Base-by-base conservation (phyloP, 169 alveolate species). In the Cryptosporidium muris region DNA sequence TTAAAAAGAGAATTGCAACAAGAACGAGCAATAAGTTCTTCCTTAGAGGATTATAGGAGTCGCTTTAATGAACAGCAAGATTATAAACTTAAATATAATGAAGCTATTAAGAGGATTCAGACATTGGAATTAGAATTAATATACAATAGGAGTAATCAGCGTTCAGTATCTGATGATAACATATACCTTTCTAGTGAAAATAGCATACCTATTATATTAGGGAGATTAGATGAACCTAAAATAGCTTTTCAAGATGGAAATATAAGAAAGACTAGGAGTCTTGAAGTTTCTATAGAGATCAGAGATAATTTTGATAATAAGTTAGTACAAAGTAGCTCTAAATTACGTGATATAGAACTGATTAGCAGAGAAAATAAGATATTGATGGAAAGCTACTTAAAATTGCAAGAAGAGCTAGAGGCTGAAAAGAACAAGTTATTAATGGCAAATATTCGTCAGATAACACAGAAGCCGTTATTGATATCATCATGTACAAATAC, bases 381-480 rank as follows among this genome's bases (percentile, higher is more conserved):
- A 2, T 47, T 74, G 48, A 6, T n/a, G 16, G 64, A 74, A 58
- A 49, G 40, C 14, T 12, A 45, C 9, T 48, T 60, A 16, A 74
- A 74, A 60, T 48, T 74, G 11, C 54, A 49, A 34, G 85, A 74
- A 37, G 85, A 74, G 62, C 63, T 74, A 2, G 85, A 74, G 12
- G 16, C 60, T 5, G 67, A 74, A 34, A 56, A 36, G 49, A 74
- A 74, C 63, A 74, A 74, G 34, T 40, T 45, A 2, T 58, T 74
- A 4, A 68, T 74, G 11, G 85, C 85, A 60, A 74, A 45, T 48
- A 74, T 74, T 7, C 14, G 85, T 25, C 54, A 58, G 9, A 47
- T 74, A n/a, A 74, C 85, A 5, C 85, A 74, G 43, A 74, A 16
- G 14, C 85, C 85, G n/a, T 58, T 74, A 47, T 43, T 53, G 16